Conservation (phyloP, 768 basidiomycete species). For the Cystobasidium ongulense region DNA sequence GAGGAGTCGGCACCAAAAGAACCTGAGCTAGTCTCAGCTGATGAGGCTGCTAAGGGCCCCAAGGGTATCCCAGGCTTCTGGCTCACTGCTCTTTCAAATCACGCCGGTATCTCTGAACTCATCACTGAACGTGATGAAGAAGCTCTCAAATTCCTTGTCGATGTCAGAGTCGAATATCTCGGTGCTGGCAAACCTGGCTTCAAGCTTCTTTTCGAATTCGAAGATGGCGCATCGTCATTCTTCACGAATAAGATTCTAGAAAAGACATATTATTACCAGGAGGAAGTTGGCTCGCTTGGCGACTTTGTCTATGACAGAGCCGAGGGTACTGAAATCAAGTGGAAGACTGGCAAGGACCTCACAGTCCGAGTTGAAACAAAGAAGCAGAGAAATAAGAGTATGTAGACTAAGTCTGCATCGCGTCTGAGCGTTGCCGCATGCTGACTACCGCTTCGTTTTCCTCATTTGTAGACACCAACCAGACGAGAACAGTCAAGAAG, state of each 20-base stretch:
- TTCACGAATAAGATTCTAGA: conserved; percentile 74
- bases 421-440: neutral
- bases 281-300: conserved; percentile 51
- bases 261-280: conserved; percentile 84
- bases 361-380: conserved; percentile 97
- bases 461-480: conserved; percentile 56
- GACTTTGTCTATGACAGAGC: conserved; percentile 95
- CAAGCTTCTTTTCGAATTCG: conserved; percentile 75
- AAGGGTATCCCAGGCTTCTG: conserved; percentile 87
- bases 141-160: conserved; percentile 74
- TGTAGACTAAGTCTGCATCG: conserved; percentile 40
- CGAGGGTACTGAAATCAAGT: conserved; percentile 81
- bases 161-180: conserved; percentile 69
- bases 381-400: conserved; percentile 98
- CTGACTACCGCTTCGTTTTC: conserved; percentile 48
- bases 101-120: conserved; percentile 71
- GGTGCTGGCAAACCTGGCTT: conserved; percentile 74
- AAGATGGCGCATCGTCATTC: conserved; percentile 60
- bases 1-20: conserved; percentile 37
- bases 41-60: conserved; percentile 42
- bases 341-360: conserved; percentile 97
- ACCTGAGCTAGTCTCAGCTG: conserved; percentile 35
- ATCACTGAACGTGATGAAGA: conserved; percentile 84
- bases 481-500: conserved; percentile 56
- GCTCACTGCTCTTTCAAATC: conserved; percentile 91